Evolutionary conservation across 192 early-diverging fungal species (phyloP), one percentile per base, ranked within the genome.

Genomic region (Coemansia sp.): DNA sequence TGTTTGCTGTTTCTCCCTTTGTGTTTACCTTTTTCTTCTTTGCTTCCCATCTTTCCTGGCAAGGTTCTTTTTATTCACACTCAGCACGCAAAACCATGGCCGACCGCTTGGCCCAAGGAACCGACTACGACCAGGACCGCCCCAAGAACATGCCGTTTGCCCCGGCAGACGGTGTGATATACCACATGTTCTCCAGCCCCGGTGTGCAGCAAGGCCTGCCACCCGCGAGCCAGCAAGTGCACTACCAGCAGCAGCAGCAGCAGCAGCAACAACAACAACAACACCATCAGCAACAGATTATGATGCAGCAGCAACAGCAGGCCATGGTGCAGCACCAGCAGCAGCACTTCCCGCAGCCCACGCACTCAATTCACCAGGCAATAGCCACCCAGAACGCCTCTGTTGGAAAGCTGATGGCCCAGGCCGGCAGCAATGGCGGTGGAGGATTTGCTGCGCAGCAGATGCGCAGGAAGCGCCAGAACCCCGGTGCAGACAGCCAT

Each of bases 31-130:
- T 56, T 39, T 52, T 42, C 40, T 66, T 43, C 40, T 57, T 58
- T 58, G 42, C 64, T 25, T 49, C 30, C 26, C 40, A 25, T 56
- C 52, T 53, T 37, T 68, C n/a, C 59, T 52, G 39, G 20, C 13
- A 20, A 39, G 35, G n/a, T 7, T 8, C 7, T 29, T 28, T 53
- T 53, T 28, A 53, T 13, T 30, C 48, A 49, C 48, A 1, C 9
- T n/a, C 51, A 53, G 29, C 43, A 40, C 58, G 4, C 31, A 34
- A 21, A 46, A 56, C 39, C 37, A 80, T 80, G 78, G 58, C 72
- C 7, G 58, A 74, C 72, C 78, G 72, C 29, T 63, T 68, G 66
- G 61, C 68, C 2, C 78, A 80, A 56, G 78, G 78, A 30, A 80
- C 64, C 45, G 78, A 80, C 66, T 75, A 66, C 52, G 78, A 75